phyloP scores from a whole-genome alignment of 192 early-diverging fungal genomes.

The Coemansia sp. region DNA sequence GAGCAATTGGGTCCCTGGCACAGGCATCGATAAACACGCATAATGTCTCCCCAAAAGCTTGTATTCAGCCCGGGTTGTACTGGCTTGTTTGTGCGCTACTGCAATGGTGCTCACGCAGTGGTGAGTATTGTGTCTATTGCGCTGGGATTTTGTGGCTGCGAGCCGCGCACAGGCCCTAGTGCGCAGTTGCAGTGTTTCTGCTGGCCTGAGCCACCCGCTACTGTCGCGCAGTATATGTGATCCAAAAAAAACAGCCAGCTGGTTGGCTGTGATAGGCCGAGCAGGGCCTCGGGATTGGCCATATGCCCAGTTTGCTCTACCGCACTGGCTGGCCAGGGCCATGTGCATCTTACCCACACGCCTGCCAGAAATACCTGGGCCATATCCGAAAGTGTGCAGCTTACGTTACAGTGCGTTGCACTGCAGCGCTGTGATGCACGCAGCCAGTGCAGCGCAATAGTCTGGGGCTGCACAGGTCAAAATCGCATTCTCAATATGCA shows the following conservation, averaged over 20 bases:
- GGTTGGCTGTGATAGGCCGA: neutral
- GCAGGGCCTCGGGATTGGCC: too few relatives aligned
- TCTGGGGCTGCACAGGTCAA: neutral
- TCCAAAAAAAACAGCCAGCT: neutral
- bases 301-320: too few relatives aligned
- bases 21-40: neutral
- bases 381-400: neutral
- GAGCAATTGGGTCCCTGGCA: neutral
- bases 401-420: neutral
- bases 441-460: neutral
- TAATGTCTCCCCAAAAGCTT: neutral
- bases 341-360: neutral
- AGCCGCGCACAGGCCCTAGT: neutral
- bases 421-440: neutral
- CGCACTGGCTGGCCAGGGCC: too few relatives aligned
- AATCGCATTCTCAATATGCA: neutral
- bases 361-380: neutral
- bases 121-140: neutral
- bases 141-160: slow-evolving; percentile 2
- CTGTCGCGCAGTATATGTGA: neutral
- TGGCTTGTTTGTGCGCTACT: neutral
- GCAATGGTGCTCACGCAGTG: neutral
- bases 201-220: neutral
- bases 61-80: slow-evolving; percentile 1
- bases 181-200: neutral